Conservation (phyloP, 2,329 filamentous ascomycete species). For the Microsporum ferrugineum region DNA sequence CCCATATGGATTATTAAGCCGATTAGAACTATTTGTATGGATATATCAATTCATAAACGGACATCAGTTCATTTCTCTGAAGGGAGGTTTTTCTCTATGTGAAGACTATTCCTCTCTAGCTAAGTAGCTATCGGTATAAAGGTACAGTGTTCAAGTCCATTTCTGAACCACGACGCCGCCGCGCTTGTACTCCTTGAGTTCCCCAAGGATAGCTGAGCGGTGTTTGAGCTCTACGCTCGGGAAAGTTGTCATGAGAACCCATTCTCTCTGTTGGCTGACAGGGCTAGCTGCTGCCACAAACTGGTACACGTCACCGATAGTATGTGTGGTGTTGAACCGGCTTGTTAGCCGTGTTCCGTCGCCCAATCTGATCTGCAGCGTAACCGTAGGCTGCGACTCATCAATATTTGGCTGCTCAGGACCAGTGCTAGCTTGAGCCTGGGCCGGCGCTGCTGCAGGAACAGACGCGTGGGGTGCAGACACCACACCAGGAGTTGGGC, state of each 20-base stretch:
- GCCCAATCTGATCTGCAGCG: conserved; percentile 51
- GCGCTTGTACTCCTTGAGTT: conserved; percentile 40
- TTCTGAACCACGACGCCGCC: conserved; percentile 43
- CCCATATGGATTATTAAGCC: not conserved
- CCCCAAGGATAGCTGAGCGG: conserved; percentile 36
- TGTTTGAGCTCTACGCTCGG: conserved; percentile 52
- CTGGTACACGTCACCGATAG: conserved; percentile 52
- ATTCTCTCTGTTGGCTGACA: conserved; percentile 39
- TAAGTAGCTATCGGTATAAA: not conserved
- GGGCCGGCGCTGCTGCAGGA: conserved; percentile 17
- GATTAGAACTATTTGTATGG: not conserved
- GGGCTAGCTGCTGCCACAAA: conserved; percentile 48
- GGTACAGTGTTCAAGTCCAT: conserved; percentile 23
- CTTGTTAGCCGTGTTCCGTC: conserved; percentile 51
- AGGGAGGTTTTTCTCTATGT: not conserved
- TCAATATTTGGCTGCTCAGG: conserved; percentile 38
- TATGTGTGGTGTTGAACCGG: conserved; percentile 55
- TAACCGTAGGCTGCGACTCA: conserved; percentile 46
- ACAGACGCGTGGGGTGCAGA: conserved; percentile 27
- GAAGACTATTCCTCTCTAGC: not conserved
- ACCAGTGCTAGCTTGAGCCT: conserved; percentile 16
- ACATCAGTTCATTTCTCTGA: not conserved
- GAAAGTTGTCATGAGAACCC: conserved; percentile 55
- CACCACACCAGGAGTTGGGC: conserved; percentile 47
- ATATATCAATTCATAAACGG: not conserved